Evolutionary conservation across 805 yeast genomes (phyloP), one percentile per base, ranked within the genome.

Genomic region (Sugiyamaella floridensis): DNA sequence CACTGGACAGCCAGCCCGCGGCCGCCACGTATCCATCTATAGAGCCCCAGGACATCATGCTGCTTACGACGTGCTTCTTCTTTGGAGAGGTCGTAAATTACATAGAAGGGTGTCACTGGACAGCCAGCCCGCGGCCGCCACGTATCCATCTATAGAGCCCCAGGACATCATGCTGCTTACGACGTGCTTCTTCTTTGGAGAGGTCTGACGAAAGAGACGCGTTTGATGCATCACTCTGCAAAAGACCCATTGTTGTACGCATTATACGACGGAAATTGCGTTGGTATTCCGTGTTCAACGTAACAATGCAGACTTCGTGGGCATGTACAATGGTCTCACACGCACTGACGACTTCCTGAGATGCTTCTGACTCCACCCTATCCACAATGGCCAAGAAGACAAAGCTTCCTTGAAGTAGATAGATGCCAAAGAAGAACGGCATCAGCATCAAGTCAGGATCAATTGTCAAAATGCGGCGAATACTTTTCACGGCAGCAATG

Each of bases 51-150:
- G 8, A 69, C 63, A 8, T 68, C 68, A 40, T 56, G 60, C 22
- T 70, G 60, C 44, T 64, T 61, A 20, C 64, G 55, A 10, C 64
- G 54, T 6, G 55, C 57, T 26, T 58, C 64, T 12, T 55, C 59
- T 20, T 53, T 52, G 16, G 54, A 29, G 4, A 42, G 29, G 7
- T 29, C 18, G 18, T 8, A 41, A 41, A 41, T 5, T 14, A 20
- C 14, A 12, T 43, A 20, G 15, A 15, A 15, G 29, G 15, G 7
- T 16, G n/a, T 47, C 37, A 50, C 44, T 48, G 65, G 5, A 68
- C 63, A 4, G 72, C 74, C 29, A 71, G 54, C 4, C 74, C 74
- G 43, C 63, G 61, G 1, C 75, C 74, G n/a, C 67, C 67, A 11
- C 60, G 56, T 19, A 60, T 57, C 75, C 74, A 71, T 52, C 70